phyloP scores from a whole-genome alignment of 768 basidiomycete species.

The Trametes gibbosa region DNA sequence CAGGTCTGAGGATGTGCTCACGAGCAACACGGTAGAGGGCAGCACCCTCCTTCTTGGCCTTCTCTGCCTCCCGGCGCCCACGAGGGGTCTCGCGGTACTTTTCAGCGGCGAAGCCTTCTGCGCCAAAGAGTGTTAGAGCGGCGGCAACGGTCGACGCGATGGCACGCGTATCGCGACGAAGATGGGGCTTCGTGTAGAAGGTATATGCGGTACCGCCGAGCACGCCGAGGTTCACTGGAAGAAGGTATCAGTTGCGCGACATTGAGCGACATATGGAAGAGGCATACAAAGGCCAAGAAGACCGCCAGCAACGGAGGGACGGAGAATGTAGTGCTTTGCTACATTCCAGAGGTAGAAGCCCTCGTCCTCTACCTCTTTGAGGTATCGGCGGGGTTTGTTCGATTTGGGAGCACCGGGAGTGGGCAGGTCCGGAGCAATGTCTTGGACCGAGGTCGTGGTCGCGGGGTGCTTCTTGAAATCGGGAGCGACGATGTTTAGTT shows the following conservation, averaged over 20 bases:
- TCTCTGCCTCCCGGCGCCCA: slow-evolving; percentile 54
- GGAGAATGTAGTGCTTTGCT: slow-evolving; percentile 52
- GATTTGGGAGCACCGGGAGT: slow-evolving; percentile 13
- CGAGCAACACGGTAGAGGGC: slow-evolving; percentile 50
- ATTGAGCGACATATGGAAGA: neutral
- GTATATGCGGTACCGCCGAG: slow-evolving; percentile 58
- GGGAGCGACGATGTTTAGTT: slow-evolving; percentile 54
- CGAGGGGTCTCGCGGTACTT: slow-evolving; percentile 55
- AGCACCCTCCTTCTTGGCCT: slow-evolving; percentile 57
- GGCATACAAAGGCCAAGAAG: slow-evolving; percentile 63
- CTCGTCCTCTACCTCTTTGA: slow-evolving; percentile 48
- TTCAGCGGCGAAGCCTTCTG: slow-evolving; percentile 64
- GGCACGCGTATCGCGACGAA: slow-evolving; percentile 54
- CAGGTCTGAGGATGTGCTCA: slow-evolving; percentile 60
- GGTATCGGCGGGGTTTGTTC: slow-evolving; percentile 31
- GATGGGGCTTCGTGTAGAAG: slow-evolving; percentile 59
- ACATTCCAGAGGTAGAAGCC: slow-evolving; percentile 50
- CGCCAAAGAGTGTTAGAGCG: slow-evolving; percentile 53
- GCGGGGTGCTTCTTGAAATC: slow-evolving; percentile 47
- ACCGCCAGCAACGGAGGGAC: slow-evolving; percentile 71
- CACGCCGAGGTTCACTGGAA: slow-evolving; percentile 70
- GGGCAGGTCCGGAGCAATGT: slow-evolving; percentile 23
- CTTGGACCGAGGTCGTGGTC: slow-evolving; percentile 32
- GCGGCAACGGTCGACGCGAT: slow-evolving; percentile 53
- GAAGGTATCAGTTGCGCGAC: neutral